A percentile compares a stretch with the other conserved stretches of the same genome.
Evolutionary conservation across 495 filamentous ascomycete species (phyloP).

Genomic region (Tuber brumale): DNA sequence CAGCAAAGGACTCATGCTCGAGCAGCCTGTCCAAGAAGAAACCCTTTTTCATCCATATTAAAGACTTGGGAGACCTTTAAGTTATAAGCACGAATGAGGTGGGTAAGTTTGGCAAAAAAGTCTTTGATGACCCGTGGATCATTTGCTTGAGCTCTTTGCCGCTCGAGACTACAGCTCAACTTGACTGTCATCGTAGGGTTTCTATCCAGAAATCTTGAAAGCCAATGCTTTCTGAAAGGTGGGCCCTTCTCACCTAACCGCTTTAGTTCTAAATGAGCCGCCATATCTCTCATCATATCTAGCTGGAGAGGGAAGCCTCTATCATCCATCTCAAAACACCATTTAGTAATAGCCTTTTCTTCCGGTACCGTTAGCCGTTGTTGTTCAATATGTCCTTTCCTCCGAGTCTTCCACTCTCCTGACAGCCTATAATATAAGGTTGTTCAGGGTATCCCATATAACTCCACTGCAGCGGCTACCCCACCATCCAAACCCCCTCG

Average conservation of each 20-base stretch:
- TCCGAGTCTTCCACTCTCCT: neutral
- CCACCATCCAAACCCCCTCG: too few relatives aligned
- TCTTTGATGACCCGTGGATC: neutral
- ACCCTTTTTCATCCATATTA: constrained; percentile 1
- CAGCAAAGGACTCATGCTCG: too few relatives aligned
- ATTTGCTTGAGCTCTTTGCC: constrained; percentile 6
- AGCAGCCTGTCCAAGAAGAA: neutral
- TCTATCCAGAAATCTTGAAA: constrained; percentile 8
- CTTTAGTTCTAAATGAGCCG: constrained; percentile 4
- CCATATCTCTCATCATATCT: constrained; percentile 12
- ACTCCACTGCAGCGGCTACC: too few relatives aligned
- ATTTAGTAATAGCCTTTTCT: neutral
- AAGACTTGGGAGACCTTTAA: too few relatives aligned
- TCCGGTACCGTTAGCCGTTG: neutral
- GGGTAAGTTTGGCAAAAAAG: constrained; percentile 8
- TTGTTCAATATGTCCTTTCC: neutral
- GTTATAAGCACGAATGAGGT: neutral
- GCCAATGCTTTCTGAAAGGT: constrained; percentile 7
- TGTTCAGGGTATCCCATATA: too few relatives aligned
- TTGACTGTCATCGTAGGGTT: constrained; percentile 6
- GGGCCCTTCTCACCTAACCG: neutral
- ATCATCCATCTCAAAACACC: neutral
- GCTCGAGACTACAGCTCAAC: neutral
- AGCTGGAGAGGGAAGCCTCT: constrained; percentile 7
- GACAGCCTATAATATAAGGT: too few relatives aligned